Percentiles rank a stretch among this genome's conserved stretches.
Evolutionary conservation across 2,329 filamentous ascomycete genomes (phyloP).

Genomic region (Canariomyces notabilis): DNA sequence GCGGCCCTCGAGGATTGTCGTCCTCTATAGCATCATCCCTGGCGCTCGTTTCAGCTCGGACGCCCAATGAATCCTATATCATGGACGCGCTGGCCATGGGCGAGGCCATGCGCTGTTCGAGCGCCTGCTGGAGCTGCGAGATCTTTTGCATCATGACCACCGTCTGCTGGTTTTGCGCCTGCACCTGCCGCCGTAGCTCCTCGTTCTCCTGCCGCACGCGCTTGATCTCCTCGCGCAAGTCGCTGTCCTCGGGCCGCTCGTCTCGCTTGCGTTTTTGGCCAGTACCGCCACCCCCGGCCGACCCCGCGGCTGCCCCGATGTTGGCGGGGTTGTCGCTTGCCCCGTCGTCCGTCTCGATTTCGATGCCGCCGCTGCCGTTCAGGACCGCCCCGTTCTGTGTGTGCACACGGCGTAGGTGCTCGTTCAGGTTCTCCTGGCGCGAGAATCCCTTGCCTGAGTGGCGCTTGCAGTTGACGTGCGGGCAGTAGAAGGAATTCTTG

Average conservation of each 20-base stretch:
- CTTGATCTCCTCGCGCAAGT: conserved; percentile 61
- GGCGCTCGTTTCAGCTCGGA: not conserved
- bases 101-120: conserved; percentile 8
- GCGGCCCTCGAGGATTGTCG: not conserved
- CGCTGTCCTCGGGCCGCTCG: conserved; percentile 29
- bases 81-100: conserved; percentile 14
- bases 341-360: conserved; percentile 41
- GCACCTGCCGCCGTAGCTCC: conserved; percentile 48
- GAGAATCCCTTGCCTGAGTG: conserved; percentile 87
- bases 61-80: conserved; percentile 14
- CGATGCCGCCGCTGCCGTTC: conserved; percentile 31
- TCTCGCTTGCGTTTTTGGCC: conserved; percentile 45
- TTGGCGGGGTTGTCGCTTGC: conserved; percentile 42
- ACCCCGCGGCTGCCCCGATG: conserved; percentile 9
- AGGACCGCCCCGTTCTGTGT: conserved; percentile 40
- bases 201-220: conserved; percentile 61
- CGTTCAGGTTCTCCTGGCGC: conserved; percentile 86
- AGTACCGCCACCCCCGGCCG: no score
- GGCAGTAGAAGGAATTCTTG: conserved; percentile 82
- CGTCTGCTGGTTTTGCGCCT: conserved; percentile 44
- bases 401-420: conserved; percentile 89
- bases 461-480: conserved; percentile 81
- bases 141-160: conserved; percentile 19
- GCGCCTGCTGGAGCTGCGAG: conserved; percentile 15
- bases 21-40: not conserved